phyloP scores from a whole-genome alignment of 768 basidiomycete genomes.

The Termitomyces sp. region DNA sequence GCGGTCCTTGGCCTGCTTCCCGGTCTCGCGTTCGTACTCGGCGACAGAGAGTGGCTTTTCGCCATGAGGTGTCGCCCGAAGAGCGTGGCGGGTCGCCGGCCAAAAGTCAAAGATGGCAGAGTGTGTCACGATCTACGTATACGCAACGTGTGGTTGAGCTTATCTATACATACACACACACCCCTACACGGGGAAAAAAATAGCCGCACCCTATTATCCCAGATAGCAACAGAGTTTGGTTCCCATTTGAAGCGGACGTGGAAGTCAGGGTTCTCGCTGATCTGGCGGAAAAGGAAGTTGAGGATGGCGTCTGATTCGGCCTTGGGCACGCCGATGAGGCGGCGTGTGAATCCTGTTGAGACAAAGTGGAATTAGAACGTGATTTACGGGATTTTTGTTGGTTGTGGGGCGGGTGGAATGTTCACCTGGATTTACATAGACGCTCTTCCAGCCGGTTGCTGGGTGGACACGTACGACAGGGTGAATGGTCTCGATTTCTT shows the following conservation, averaged over 20 bases:
- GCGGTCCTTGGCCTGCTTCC: slow-evolving; percentile 68
- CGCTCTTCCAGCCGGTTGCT: slow-evolving; percentile 77
- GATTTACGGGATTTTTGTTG: background rate
- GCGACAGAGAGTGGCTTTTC: slow-evolving; percentile 74
- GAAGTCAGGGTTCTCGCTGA: slow-evolving; percentile 65
- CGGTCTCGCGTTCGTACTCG: slow-evolving; percentile 59
- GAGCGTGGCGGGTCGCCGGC: slow-evolving; percentile 71
- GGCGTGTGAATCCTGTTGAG: slow-evolving; percentile 65
- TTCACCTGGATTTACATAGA: slow-evolving; percentile 74
- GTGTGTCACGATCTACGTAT: slow-evolving; percentile 64
- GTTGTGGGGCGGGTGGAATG: background rate
- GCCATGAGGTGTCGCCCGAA: slow-evolving; percentile 78
- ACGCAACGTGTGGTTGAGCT: slow-evolving; percentile 1
- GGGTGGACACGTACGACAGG: slow-evolving; percentile 84
- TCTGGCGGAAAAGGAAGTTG: slow-evolving; percentile 64
- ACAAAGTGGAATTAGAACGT: background rate
- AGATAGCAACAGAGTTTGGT: slow-evolving; percentile 72
- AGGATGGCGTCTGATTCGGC: slow-evolving; percentile 76
- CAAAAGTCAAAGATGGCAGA: slow-evolving; percentile 82
- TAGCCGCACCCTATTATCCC: slow-evolving; percentile 71
- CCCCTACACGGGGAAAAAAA: too few species aligned
- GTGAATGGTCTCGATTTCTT: slow-evolving; percentile 66
- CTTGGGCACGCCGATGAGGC: slow-evolving; percentile 76
- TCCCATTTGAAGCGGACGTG: slow-evolving; percentile 80
- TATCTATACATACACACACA: too few species aligned